A percentile compares a stretch with the other conserved stretches of the same genome.
These are phyloP conservation scores for Jacaranda copaia DNA, from an alignment of 257 asterid genomes.

Conservation along the genomic window DNA sequence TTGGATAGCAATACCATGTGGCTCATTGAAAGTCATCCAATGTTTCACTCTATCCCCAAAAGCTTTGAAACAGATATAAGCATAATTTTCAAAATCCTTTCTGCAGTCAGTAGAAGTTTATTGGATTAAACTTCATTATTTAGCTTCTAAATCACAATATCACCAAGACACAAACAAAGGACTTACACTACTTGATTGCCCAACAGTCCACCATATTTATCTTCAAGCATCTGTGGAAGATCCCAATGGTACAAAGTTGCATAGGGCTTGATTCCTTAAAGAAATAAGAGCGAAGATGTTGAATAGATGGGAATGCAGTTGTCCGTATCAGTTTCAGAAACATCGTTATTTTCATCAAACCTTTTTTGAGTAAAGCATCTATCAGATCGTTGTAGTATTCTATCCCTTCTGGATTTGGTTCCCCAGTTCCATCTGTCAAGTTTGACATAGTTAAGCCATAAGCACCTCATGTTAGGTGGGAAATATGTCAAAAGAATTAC, in stretches of 20 bases:
- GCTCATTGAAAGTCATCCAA: slow-evolving; percentile 96
- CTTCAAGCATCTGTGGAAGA: slow-evolving; percentile 80
- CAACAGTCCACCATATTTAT: slow-evolving; percentile 70
- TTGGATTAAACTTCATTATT: neutral
- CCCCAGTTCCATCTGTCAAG: slow-evolving; percentile 77
- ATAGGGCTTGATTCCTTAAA: slow-evolving; percentile 74
- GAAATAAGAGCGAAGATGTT: neutral
- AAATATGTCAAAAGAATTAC: neutral
- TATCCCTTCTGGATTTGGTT: slow-evolving; percentile 78
- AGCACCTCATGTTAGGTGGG: slow-evolving; percentile 1
- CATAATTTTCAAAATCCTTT: slow-evolving; percentile 72
- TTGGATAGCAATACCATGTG: slow-evolving; percentile 78
- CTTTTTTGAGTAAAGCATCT: slow-evolving; percentile 71
- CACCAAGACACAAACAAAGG: neutral
- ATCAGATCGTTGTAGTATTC: slow-evolving; percentile 77
- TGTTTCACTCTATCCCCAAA: slow-evolving; percentile 84
- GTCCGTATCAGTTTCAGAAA: neutral
- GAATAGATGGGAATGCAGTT: neutral
- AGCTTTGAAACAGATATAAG: slow-evolving; percentile 71
- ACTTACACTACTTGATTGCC: slow-evolving; percentile 68
- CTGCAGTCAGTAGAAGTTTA: slow-evolving; percentile 45
- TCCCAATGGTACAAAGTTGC: slow-evolving; percentile 93
- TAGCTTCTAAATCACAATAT: neutral
- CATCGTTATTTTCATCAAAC: slow-evolving; percentile 36
- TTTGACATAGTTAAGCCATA: neutral